Evolutionary conservation across 441 rosid genomes (phyloP).

Genomic region (Euphorbia celastroides): DNA sequence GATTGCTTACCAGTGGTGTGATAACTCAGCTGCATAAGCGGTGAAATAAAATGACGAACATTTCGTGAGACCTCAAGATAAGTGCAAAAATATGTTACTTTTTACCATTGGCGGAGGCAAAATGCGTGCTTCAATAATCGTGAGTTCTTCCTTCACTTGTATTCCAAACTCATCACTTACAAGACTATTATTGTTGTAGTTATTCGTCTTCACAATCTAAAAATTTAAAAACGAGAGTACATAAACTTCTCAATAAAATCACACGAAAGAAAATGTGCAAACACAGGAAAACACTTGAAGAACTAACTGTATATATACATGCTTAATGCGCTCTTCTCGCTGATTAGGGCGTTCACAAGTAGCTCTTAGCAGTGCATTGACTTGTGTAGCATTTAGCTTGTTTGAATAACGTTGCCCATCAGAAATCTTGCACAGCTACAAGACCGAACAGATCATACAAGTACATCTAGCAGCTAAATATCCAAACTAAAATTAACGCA

Average conservation of each 20-base stretch:
- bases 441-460: neutral
- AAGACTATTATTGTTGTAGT: conserved; percentile 15
- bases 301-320: conserved; percentile 22
- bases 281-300: neutral
- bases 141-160: conserved; percentile 28
- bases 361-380: conserved; percentile 47
- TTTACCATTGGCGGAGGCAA: conserved; percentile 99
- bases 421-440: conserved; percentile 57
- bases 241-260: neutral
- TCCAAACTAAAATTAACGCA: too few relatives aligned
- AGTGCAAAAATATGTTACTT: too few relatives aligned
- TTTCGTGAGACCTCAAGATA: neutral
- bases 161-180: conserved; percentile 55
- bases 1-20: too few relatives aligned
- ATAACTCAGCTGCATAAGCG: too few relatives aligned
- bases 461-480: too few relatives aligned
- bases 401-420: conserved; percentile 58
- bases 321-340: conserved; percentile 27
- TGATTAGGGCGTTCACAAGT: conserved; percentile 65
- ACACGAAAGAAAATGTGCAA: too few relatives aligned
- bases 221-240: neutral
- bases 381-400: conserved; percentile 59
- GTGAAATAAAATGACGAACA: conserved; percentile 10
- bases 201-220: conserved; percentile 36
- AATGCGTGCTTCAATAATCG: conserved; percentile 73